phyloP scores from a whole-genome alignment of 352 stramenopile genomes.

The Globisporangium spiculum region DNA sequence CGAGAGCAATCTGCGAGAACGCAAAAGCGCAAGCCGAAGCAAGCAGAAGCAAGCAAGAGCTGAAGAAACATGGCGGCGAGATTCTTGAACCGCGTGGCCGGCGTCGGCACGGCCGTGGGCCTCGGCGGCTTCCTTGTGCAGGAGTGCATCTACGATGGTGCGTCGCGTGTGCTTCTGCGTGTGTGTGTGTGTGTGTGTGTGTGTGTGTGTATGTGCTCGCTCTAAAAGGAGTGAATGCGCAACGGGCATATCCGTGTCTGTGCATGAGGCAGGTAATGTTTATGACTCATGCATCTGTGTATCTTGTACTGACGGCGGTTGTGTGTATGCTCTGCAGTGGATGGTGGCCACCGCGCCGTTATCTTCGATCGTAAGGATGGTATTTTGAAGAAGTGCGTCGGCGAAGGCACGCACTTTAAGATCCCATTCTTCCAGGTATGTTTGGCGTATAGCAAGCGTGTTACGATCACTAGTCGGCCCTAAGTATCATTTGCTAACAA shows the following conservation, averaged over 20 bases:
- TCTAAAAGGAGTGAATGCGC: constrained; percentile 5
- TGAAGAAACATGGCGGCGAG: constrained; percentile 47
- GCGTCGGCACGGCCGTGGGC: constrained; percentile 53
- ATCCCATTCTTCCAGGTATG: constrained; percentile 94
- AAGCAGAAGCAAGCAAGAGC: constrained; percentile 17
- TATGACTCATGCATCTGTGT: not conserved
- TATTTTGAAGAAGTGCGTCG: constrained; percentile 94
- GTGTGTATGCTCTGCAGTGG: constrained; percentile 72
- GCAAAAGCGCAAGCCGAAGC: constrained; percentile 1
- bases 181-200: not conserved
- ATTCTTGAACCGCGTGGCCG: constrained; percentile 74
- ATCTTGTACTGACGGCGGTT: not conserved
- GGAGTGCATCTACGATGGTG: constrained; percentile 85
- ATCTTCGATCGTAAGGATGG: constrained; percentile 99
- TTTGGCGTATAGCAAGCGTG: not conserved
- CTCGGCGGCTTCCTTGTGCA: constrained; percentile 66
- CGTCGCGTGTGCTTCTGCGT: constrained; percentile 17
- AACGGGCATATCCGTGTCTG: not conserved
- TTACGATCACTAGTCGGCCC: too few relatives aligned
- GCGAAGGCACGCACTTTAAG: constrained; percentile 99
- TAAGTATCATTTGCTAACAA: too few relatives aligned
- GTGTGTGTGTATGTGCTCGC: not conserved
- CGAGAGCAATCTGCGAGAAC: not conserved
- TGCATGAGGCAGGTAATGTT: not conserved
- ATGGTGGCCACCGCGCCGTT: constrained; percentile 97